Base-by-base conservation (phyloP, 2,329 filamentous ascomycete species). In the Juglanconis sp. region DNA sequence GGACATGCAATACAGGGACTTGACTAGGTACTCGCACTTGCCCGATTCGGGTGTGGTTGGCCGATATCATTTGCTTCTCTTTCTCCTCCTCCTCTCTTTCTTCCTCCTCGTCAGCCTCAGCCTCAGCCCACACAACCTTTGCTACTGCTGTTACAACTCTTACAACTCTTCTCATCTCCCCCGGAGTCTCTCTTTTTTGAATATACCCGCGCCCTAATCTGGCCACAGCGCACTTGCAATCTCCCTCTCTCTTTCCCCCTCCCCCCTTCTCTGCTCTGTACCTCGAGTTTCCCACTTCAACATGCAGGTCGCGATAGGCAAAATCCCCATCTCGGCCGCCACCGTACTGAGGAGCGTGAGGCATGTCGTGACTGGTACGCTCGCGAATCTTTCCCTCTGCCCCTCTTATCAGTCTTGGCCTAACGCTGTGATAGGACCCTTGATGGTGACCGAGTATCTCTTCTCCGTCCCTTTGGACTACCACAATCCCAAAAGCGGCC, bases 401-500 rank as follows among this genome's bases (percentile, higher is more conserved):
- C 13, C 11, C 31, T n/a, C 13, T 34, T 35, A 3, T 49, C 13
- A 35, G 17, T 38, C 11, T n/a, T 31, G 24, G 7, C 4, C 11
- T 48, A 49, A 46, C 3, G 8, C n/a, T 9, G 1, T 31, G 17
- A 32, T 57, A 92, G 91, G 91, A 53, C 88, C 87, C 70, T 80
- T 96, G 50, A 80, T 84, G 62, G 83, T 96, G 63, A 89, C 89
- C 2, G 92, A 96, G 72, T 82, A 94, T 68, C 89, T 92, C 78
- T 96, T 96, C 74, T 83, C 91, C 66, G 92, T 96, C 10, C 92
- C 93, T 3, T 81, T 91, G 63, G 90, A 96, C 76, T 90, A 96
- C 73, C 75, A 76, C 63, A 82, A 87, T 57, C 86, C 86, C 1
- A 71, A 77, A 3, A 77, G 80, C 35, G 84, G 83, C 52, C 85